phyloP scores from a whole-genome alignment of 352 stramenopile genomes.

The Phytophthora boehmeriae region DNA sequence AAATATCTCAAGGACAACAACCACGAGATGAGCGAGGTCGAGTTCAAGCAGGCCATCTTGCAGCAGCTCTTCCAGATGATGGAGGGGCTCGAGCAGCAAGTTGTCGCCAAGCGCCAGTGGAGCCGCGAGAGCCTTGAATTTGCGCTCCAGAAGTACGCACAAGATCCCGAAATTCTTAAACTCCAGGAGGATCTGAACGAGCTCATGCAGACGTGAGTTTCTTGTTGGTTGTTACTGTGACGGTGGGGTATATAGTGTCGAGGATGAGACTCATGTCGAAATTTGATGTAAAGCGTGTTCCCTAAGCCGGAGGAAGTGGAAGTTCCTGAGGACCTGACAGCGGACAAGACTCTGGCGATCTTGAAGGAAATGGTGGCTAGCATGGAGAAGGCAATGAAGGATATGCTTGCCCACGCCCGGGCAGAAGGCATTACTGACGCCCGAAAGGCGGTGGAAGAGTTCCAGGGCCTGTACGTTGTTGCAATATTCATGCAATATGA shows the following conservation, averaged over 20 bases:
- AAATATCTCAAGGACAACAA: slow-evolving; percentile 76
- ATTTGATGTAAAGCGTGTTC: slow-evolving; percentile 51
- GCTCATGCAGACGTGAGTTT: slow-evolving; percentile 64
- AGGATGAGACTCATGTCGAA: slow-evolving; percentile 8
- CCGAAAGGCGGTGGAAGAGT: slow-evolving; percentile 75
- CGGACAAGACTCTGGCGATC: slow-evolving; percentile 73
- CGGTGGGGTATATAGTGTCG: background rate
- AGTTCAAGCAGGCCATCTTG: slow-evolving; percentile 78
- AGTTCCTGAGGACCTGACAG: slow-evolving; percentile 70
- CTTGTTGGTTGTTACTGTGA: background rate
- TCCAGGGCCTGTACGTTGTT: slow-evolving; percentile 61
- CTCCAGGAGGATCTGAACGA: slow-evolving; percentile 72
- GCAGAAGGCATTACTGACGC: slow-evolving; percentile 76
- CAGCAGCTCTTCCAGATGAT: slow-evolving; percentile 81
- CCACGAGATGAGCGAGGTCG: slow-evolving; percentile 62
- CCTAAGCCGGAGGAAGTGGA: slow-evolving; percentile 54
- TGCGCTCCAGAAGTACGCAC: slow-evolving; percentile 63
- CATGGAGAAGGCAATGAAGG: slow-evolving; percentile 82
- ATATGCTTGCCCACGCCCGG: slow-evolving; percentile 75
- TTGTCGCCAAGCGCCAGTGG: slow-evolving; percentile 71
- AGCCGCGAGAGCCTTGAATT: slow-evolving; percentile 60
- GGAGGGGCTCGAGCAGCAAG: slow-evolving; percentile 66
- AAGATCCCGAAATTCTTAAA: slow-evolving; percentile 65
- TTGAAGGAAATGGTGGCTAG: slow-evolving; percentile 65
- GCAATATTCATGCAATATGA: background rate